Conservation (phyloP, 2,329 filamentous ascomycete species). For the Alternaria arbusti region DNA sequence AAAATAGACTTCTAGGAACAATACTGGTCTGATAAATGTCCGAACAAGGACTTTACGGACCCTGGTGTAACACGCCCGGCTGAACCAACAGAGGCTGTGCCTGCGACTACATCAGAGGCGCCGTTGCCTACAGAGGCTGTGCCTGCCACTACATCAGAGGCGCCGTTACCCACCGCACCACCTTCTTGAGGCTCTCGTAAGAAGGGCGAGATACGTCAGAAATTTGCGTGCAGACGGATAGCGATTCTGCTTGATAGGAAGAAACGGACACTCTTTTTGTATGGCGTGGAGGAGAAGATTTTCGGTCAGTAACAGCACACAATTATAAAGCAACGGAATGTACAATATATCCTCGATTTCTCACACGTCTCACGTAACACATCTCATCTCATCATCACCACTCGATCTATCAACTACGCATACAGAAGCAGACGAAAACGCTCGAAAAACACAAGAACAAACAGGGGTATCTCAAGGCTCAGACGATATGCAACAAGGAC, state of each 20-base stretch:
- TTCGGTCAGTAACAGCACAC: not conserved
- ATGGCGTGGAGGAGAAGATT: not conserved
- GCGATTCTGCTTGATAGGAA: rapidly evolving
- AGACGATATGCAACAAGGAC: slow-evolving; percentile 21
- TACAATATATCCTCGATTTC: not conserved
- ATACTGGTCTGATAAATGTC: not conserved
- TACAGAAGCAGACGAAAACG: not conserved
- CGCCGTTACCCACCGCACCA: too few species aligned
- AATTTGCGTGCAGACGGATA: not conserved
- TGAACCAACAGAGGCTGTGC: too few species aligned
- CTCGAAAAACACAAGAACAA: slow-evolving; percentile 4
- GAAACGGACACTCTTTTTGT: not conserved
- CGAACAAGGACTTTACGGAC: not conserved
- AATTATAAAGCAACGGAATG: not conserved
- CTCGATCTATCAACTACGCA: not conserved
- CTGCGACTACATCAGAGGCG: too few species aligned
- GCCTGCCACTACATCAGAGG: too few species aligned
- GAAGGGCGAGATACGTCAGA: not conserved
- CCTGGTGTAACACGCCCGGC: too few species aligned
- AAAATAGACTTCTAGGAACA: not conserved
- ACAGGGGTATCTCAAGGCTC: slow-evolving; percentile 29
- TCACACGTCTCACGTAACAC: not conserved
- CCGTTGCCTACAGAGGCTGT: too few species aligned
- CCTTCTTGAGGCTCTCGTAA: not conserved
- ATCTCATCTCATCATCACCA: not conserved